Evolutionary conservation across 164 flowering plant genomes (phyloP).

Genomic region (Tetracentron sinense): DNA sequence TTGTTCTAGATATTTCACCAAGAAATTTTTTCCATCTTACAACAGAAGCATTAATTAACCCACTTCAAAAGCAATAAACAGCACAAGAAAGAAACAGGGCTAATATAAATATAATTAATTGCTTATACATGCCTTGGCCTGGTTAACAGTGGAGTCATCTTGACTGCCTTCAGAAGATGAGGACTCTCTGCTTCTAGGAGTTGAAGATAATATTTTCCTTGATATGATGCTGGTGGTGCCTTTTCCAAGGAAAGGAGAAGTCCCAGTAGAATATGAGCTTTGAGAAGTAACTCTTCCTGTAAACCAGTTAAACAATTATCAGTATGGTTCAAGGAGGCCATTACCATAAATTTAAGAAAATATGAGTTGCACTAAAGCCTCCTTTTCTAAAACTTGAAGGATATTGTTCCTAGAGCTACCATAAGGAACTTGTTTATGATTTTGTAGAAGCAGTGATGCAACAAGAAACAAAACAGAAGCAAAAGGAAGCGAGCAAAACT

Average conservation of each 20-base stretch:
- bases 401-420: too few relatives aligned
- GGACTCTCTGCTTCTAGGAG: slow-evolving; percentile 45
- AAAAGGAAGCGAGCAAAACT: background rate
- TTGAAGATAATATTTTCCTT: slow-evolving; percentile 21
- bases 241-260: slow-evolving; percentile 14
- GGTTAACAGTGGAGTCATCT: slow-evolving; percentile 37
- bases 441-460: too few relatives aligned
- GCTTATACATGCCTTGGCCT: slow-evolving; percentile 44
- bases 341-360: background rate
- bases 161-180: slow-evolving; percentile 32
- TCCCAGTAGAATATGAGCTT: slow-evolving; percentile 14
- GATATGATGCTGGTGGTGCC: slow-evolving; percentile 6
- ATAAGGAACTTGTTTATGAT: too few relatives aligned
- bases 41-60: background rate
- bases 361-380: background rate
- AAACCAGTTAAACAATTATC: background rate
- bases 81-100: background rate
- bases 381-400: background rate
- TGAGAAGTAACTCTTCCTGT: slow-evolving; percentile 25
- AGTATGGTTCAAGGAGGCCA: background rate
- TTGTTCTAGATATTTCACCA: background rate
- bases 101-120: slow-evolving; percentile 1
- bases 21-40: background rate
- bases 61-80: background rate
- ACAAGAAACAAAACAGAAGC: too few relatives aligned